Evolutionary conservation across 2,329 filamentous ascomycete genomes (phyloP), one percentile per base, ranked within the genome.

Genomic region (Verticillium longisporum): DNA sequence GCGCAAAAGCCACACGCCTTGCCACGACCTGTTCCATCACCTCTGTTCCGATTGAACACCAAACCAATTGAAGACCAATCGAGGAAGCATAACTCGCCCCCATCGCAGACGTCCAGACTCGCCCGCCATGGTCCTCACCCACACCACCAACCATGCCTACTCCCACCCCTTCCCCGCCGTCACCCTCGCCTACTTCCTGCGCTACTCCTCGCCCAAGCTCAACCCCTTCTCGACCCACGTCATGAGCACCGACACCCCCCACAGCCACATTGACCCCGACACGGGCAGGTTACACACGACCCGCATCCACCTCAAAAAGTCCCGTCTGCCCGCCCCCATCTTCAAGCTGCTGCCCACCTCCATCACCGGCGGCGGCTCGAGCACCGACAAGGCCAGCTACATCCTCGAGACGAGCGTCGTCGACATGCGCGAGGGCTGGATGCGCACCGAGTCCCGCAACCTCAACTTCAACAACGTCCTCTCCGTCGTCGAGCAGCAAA

Each of bases 121-220:
- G 15, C 56, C 65, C 70, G 81, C 71, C 61, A 87, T 87, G 84
- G 84, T 87, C 65, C 82, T 87, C 75, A 84, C 82, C 6, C 84
- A 86, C 73, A 84, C 83, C 60, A 87, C 85, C 68, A 86, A 83
- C 75, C 88, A 90, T 73, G 85, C 83, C 69, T 92, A 93, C 81
- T 83, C 87, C 66, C 91, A 94, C 75, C 88, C 89, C 57, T 94
- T 94, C 78, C 87, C 90, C 64, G 90, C 90, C 73, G 91, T 95
- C 64, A 92, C 90, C 57, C 88, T 95, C 74, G 91, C 91, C 77
- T 95, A 92, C 82, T 95, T 94, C 77, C 88, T 95, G 57, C 90
- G 91, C 66, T 95, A 95, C 77, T 92, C 90, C 62, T 85, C 83
- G 5, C 82, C 83, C 34, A 79, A 84, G 66, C 77, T 84, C 66